Evolutionary conservation across 1,284 basidiomycete genomes (phyloP).

Genomic region (Inonotus obliquus): DNA sequence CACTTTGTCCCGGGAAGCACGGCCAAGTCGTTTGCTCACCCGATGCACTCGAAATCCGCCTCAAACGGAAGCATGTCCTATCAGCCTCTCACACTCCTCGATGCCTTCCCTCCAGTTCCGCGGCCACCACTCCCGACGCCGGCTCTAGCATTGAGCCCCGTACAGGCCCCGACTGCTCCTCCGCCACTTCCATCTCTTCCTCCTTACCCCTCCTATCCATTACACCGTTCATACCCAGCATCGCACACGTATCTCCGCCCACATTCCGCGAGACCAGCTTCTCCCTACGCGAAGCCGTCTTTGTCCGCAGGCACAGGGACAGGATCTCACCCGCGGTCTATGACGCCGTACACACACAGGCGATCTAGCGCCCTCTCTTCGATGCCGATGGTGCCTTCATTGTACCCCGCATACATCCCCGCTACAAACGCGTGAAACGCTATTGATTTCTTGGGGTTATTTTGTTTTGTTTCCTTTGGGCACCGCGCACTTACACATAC

Average conservation of each 20-base stretch:
- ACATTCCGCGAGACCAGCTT: constrained; percentile 2
- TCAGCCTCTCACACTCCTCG: not conserved
- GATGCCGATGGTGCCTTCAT: not conserved
- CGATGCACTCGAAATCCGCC: not conserved
- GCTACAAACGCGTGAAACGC: not conserved
- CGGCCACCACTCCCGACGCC: not conserved
- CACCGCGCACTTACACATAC: too few relatives aligned
- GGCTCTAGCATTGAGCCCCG: not conserved
- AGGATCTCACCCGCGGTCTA: not conserved
- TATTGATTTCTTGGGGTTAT: too few relatives aligned
- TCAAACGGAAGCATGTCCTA: constrained; percentile 3
- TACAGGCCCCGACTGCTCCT: not conserved
- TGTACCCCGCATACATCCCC: constrained; percentile 6
- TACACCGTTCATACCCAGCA: not conserved
- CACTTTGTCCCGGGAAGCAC: not conserved
- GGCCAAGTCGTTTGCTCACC: not conserved
- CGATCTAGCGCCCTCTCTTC: not conserved
- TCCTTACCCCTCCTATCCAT: not conserved
- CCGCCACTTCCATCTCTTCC: not conserved
- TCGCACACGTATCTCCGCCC: not conserved
- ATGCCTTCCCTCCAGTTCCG: constrained; percentile 1
- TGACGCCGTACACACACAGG: constrained; percentile 2
- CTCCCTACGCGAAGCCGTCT: not conserved
- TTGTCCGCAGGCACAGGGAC: not conserved
- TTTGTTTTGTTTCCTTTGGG: too few relatives aligned